These are phyloP conservation scores for Arthrocladium fulminans DNA, from an alignment of 2,329 filamentous ascomycete genomes.

Conservation along the genomic window DNA sequence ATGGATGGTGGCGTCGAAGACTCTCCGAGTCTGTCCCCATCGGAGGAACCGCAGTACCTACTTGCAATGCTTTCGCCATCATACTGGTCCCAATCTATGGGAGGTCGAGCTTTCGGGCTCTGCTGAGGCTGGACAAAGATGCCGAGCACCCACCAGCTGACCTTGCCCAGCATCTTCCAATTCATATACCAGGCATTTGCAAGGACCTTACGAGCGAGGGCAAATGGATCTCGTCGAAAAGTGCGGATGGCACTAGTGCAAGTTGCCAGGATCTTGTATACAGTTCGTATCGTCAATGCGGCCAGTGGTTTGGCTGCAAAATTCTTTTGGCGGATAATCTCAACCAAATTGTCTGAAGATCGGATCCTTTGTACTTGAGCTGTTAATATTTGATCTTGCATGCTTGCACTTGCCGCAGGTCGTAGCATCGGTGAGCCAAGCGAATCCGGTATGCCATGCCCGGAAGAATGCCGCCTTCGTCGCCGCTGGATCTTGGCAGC, in stretches of 20 bases:
- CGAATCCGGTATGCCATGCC: neutral
- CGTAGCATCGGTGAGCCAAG: neutral
- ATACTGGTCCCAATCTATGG: conserved; percentile 18
- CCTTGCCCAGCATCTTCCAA: conserved; percentile 25
- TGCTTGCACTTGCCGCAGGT: neutral
- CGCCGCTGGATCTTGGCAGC: neutral
- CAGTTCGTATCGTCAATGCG: conserved; percentile 18
- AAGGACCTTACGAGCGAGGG: conserved; percentile 26
- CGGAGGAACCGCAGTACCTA: conserved; percentile 10
- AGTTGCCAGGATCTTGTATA: conserved; percentile 22
- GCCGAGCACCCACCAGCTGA: conserved; percentile 32
- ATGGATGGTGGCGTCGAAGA: too few species aligned
- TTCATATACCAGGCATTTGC: conserved; percentile 29
- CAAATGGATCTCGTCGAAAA: conserved; percentile 19
- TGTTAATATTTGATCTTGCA: neutral
- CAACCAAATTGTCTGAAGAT: conserved; percentile 9
- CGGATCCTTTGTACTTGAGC: neutral
- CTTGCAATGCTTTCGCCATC: conserved; percentile 20
- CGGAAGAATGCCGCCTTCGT: neutral
- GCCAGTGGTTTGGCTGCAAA: conserved; percentile 17
- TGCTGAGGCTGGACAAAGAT: conserved; percentile 23
- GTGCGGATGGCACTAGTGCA: conserved; percentile 20
- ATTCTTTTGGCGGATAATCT: conserved; percentile 18
- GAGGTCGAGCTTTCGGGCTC: conserved; percentile 3
- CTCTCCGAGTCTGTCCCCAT: conserved; percentile 8